Base-by-base conservation (phyloP, 495 filamentous ascomycete genomes). In the Tuber aestivum region DNA sequence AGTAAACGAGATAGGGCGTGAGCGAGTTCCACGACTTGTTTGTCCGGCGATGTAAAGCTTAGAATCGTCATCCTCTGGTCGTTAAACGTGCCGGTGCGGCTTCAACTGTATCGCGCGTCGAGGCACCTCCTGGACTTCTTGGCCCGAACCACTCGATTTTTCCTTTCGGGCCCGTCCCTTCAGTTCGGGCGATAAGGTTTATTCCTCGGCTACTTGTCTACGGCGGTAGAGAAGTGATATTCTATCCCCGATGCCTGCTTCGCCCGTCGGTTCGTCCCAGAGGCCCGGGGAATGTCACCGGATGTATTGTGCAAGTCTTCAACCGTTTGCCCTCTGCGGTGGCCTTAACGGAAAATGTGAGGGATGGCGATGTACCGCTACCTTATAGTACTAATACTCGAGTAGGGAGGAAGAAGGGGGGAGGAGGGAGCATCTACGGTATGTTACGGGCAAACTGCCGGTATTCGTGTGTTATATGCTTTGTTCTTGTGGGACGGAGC, bases 1-100 rank as follows among this genome's bases (percentile, higher is more conserved):
- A 90, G 86, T 0, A 88, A 21, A 74, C 80, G 82, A n/a, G 89
- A 91, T 16, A 89, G 41, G n/a, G 72, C 74, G 12, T 68, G 71
- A 61, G 74, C 48, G 42, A 82, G 70, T 21, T 61, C 41, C 56
- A 65, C 56, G 27, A 35, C 27, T 14, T 32, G 56, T 65, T 65
- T 32, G 56, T 65, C 56, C 27, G 27, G 27, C 56, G 27, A 6
- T 35, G 27, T 35, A 65, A 27, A 65, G 56, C 14, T 35, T 35
- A 35, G 27, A 35, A 65, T 65, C 56, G 56, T 65, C 56, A 65
- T 65, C 27, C 27, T 65, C 18, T 18, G 27, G 35, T 35, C 32
- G 56, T 16, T 65, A 35, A 65, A 32, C 14, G 56, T 32, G 14
- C 16, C 27, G 27, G 27, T 14, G 35, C 27, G 5, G 35, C 27